Evolutionary conservation across 2,329 filamentous ascomycete genomes (phyloP).

Genomic region (Dactylellina drechsleri): DNA sequence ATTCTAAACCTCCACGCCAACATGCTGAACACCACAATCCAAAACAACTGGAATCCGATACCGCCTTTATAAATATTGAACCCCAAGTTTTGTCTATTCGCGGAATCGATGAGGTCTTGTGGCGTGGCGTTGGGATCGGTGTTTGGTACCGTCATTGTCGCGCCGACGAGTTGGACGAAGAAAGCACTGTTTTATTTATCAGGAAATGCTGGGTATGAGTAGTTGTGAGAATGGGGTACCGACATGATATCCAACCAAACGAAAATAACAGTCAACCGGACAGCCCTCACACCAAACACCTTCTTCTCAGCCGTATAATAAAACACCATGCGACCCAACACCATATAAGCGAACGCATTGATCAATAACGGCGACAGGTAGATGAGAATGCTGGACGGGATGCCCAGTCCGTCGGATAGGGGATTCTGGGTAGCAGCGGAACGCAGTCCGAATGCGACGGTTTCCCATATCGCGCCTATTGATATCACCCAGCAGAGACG

Average conservation of each 20-base stretch:
- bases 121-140: slow-evolving; percentile 61
- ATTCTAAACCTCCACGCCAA: slow-evolving; percentile 62
- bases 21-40: slow-evolving; percentile 65
- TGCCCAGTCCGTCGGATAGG: slow-evolving; percentile 59
- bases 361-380: slow-evolving; percentile 61
- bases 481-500: slow-evolving; percentile 64
- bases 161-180: slow-evolving; percentile 64
- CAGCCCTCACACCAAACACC: slow-evolving; percentile 60
- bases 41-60: slow-evolving; percentile 66
- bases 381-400: slow-evolving; percentile 63
- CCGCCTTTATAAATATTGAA: slow-evolving; percentile 68
- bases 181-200: slow-evolving; percentile 60
- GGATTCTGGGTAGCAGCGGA: slow-evolving; percentile 63
- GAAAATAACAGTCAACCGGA: slow-evolving; percentile 64
- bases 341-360: slow-evolving; percentile 61
- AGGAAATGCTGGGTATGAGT: slow-evolving; percentile 3
- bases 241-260: slow-evolving; percentile 65
- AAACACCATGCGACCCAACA: slow-evolving; percentile 60
- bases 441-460: slow-evolving; percentile 62
- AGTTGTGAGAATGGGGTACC: slow-evolving; percentile 15
- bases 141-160: slow-evolving; percentile 60
- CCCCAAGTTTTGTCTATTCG: slow-evolving; percentile 59
- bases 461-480: slow-evolving; percentile 64
- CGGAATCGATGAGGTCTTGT: slow-evolving; percentile 57
- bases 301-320: slow-evolving; percentile 61